phyloP scores from a whole-genome alignment of 1,284 basidiomycete genomes.

The Fistulinella cinereoalba region DNA sequence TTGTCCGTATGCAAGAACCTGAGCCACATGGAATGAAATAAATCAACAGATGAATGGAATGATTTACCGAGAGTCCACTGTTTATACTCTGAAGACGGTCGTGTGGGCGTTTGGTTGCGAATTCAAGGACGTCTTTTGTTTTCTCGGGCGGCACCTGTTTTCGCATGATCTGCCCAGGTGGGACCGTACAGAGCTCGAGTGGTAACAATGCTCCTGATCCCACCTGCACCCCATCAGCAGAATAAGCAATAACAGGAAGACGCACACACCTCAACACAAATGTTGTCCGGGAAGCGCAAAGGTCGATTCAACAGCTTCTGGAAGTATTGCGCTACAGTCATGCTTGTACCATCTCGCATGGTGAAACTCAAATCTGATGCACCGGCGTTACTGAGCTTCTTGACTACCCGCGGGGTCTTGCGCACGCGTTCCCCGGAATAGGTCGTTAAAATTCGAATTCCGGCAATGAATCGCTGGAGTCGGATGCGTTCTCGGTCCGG shows the following conservation, averaged over 20 bases:
- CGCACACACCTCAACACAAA: conserved; percentile 57
- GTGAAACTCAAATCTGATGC: conserved; percentile 53
- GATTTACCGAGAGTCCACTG: conserved; percentile 50
- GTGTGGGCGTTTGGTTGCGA: conserved; percentile 64
- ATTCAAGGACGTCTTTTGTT: conserved; percentile 62
- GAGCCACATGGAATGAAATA: conserved; percentile 1
- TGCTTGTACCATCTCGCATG: conserved; percentile 49
- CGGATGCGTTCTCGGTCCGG: conserved; percentile 57
- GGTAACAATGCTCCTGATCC: conserved; percentile 66
- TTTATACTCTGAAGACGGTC: conserved; percentile 61
- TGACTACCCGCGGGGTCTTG: conserved; percentile 50
- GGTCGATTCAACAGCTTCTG: conserved; percentile 45
- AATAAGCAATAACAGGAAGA: not conserved
- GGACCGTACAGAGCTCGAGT: conserved; percentile 63
- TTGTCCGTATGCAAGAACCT: conserved; percentile 68
- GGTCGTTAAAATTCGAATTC: conserved; percentile 52
- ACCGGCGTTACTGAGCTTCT: conserved; percentile 49
- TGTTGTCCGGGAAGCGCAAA: conserved; percentile 53
- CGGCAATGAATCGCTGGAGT: conserved; percentile 59
- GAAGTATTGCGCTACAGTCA: conserved; percentile 65
- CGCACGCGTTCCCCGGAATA: conserved; percentile 36
- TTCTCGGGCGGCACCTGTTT: conserved; percentile 69
- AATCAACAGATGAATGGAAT: not conserved
- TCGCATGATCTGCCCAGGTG: conserved; percentile 68
- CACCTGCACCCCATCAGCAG: conserved; percentile 41